Evolutionary conservation across 768 basidiomycete genomes (phyloP), one percentile per base, ranked within the genome.

Genomic region (Psilocybe cyanescens): DNA sequence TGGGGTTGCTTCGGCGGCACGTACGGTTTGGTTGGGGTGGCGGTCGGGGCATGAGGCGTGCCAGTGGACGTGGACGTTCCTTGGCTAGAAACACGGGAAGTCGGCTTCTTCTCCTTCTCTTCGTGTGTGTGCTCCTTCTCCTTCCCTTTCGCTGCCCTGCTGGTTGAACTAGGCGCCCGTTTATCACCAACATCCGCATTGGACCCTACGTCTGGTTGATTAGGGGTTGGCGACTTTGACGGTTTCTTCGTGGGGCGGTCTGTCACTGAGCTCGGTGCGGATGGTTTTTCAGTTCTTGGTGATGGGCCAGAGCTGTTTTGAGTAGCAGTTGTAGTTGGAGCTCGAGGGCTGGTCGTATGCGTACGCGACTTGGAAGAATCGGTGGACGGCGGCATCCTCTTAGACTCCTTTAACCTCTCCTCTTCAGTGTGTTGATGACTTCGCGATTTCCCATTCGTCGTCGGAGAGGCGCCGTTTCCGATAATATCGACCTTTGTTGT

Each of bases 1-100:
- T 70, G 68, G 7, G 68, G 64, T 53, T 65, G 57, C 29, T 58
- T 19, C 16, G 28, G 14, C 5, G 45, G 19, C 12, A 24, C 12
- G n/a, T 53, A 33, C 31, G 51, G 35, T 30, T 33, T 33, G 8
- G 51, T 17, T n/a, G n/a, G 16, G 14, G 28, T 0, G 4, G 11
- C 30, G 12, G 12, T 28, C 12, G 47, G 52, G n/a, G 14, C 41
- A 44, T n/a, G 41, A 44, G 41, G 41, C 11, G 14, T 14, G 37
- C 37, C 37, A 39, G 37, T 14, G 37, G 24, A 19, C 19, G 19
- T 7, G 9, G 33, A 11, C 11, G 33, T 35, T 35, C 33, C 33
- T 35, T 35, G 33, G 33, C 33, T 35, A 11, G 33, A 7, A 35
- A 35, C 33, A 35, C 33, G 33, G 11, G 33, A 35, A 4, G 33